Evolutionary conservation across 345 rosid species (phyloP).

Genomic region (Mercurialis annua): DNA sequence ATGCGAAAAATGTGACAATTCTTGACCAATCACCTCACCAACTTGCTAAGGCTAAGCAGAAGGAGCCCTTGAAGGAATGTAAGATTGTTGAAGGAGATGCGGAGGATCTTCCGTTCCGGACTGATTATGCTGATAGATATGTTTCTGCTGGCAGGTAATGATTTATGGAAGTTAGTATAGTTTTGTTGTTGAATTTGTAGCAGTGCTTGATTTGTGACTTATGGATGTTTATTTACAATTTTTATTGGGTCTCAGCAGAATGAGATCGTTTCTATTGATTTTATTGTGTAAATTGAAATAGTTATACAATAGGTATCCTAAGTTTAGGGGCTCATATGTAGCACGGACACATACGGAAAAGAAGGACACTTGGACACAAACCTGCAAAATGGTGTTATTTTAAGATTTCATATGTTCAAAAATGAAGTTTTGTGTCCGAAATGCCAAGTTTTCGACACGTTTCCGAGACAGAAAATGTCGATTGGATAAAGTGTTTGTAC

Average conservation of each 20-base stretch:
- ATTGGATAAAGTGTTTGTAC: background rate
- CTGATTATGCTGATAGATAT: slow-evolving; percentile 38
- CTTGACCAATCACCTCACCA: slow-evolving; percentile 43
- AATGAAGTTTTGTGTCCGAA: no score
- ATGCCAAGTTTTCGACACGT: background rate
- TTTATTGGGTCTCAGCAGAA: background rate
- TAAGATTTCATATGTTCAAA: no score
- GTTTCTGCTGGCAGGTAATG: slow-evolving; percentile 39
- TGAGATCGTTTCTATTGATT: no score
- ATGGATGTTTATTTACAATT: no score
- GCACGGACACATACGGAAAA: no score
- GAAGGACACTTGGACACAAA: no score
- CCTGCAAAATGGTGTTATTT: no score
- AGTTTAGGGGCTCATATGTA: no score
- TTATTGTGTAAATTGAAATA: no score
- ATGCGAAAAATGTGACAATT: slow-evolving; percentile 41
- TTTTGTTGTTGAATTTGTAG: background rate
- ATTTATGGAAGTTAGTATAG: background rate
- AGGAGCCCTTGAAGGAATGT: slow-evolving; percentile 41
- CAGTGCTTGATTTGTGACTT: background rate
- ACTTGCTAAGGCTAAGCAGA: slow-evolving; percentile 40
- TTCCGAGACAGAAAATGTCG: slow-evolving; percentile 2
- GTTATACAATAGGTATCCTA: no score
- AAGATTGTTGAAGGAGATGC: slow-evolving; percentile 37
- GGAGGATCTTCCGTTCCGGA: slow-evolving; percentile 35